Evolutionary conservation across 331 rosid genomes (phyloP), one percentile per base, ranked within the genome.

Genomic region (Acacia pycnantha): DNA sequence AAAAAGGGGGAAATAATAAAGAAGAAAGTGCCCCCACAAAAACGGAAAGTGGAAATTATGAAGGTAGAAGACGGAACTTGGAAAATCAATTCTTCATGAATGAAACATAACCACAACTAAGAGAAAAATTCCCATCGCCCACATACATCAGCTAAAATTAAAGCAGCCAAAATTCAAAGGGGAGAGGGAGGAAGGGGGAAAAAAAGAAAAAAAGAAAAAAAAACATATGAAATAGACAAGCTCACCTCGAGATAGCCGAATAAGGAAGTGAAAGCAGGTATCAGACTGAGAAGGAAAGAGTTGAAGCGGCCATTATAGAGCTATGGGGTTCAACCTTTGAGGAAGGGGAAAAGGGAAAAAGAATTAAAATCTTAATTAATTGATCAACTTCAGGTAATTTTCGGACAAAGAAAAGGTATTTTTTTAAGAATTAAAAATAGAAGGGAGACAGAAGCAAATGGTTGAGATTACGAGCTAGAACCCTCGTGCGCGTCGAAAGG

Each of bases 271-370:
- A 83, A 66, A 78, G 86, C 9, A 48, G 24, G 31, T 31, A 2
- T 54, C 14, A 70, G 58, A 71, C 22, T 61, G 24, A 82, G 33
- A 74, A 37, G 19, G 72, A 54, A 74, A 65, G 64, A 71, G 85
- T 74, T 80, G 82, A 83, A 82, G 88, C 83, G 87, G 88, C 89
- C 87, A 87, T 80, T 68, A 84, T 72, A 67, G 88, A 79, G 88
- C 53, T 51, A n/a, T 69, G 66, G 61, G 86, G 50, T 62, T 73
- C 18, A 74, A 51, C 21, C 62, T 64, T 70, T 71, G 71, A 58
- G 21, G 58, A 77, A 72, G 65, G 24, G 29, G 54, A 62, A 33
- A 53, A 58, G 81, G 51, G 77, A 43, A 27, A 43, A 27, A 59
- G 81, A 79, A 54, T 68, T 65, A 44, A 74, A 12, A 79, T 78